Conservation (phyloP, 768 basidiomycete genomes). For the Boletus eberwhitei region DNA sequence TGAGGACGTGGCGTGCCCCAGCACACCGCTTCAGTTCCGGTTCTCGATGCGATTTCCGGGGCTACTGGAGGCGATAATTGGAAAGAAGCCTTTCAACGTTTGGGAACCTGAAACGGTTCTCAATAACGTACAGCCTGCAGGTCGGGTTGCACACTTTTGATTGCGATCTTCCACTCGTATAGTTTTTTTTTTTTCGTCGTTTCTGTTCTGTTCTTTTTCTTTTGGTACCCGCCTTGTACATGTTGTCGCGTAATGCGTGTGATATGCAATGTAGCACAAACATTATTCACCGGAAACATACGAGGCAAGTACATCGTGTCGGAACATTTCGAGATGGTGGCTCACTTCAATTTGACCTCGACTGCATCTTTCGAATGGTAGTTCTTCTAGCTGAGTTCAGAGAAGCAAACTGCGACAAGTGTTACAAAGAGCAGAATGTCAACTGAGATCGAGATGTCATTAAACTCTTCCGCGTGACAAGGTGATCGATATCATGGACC, state of each 20-base stretch:
- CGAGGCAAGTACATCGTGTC: not conserved
- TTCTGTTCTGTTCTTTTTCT: not conserved
- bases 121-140: conserved; percentile 3
- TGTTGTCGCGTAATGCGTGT: not conserved
- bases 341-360: not conserved
- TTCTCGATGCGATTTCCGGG: not conserved
- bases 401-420: not conserved
- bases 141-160: not conserved
- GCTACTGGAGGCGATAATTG: not conserved
- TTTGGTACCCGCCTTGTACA: not conserved
- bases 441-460: not conserved
- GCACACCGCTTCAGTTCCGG: not conserved
- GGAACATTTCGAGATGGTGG: not conserved
- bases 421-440: not conserved
- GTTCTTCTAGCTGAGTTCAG: not conserved
- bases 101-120: not conserved
- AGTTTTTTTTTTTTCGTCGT: not conserved
- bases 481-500: not conserved
- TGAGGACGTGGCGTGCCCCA: conserved; percentile 19
- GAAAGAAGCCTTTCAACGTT: not conserved
- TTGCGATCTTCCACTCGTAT: not conserved
- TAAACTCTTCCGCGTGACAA: too few relatives aligned
- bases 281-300: not conserved
- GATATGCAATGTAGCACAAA: not conserved
- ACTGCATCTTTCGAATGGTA: not conserved